Evolutionary conservation across 192 early-diverging fungal genomes (phyloP).

Genomic region (Umbelopsis sp.): DNA sequence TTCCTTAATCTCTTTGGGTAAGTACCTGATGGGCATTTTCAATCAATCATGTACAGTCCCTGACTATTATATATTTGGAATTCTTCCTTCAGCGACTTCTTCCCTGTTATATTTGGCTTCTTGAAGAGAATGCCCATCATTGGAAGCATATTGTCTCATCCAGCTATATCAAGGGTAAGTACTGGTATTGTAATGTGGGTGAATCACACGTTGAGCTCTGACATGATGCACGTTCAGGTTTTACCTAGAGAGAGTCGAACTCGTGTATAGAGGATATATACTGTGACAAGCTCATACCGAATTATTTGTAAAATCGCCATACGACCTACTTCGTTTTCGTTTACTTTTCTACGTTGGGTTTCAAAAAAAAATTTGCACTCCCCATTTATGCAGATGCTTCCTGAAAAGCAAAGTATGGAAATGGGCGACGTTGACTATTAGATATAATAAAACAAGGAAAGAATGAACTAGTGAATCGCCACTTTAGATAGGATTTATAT

Average conservation of each 20-base stretch:
- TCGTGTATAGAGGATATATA: background rate
- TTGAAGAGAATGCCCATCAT: constrained; percentile 85
- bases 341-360: too few species aligned
- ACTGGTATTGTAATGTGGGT: background rate
- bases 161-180: constrained; percentile 72
- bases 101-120: constrained; percentile 86
- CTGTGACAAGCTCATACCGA: background rate
- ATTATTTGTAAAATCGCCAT: too few species aligned
- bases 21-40: background rate
- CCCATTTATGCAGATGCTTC: too few species aligned
- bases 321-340: too few species aligned
- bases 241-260: background rate
- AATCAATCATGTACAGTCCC: background rate
- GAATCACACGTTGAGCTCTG: background rate
- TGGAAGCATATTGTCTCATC: constrained; percentile 82
- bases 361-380: too few species aligned
- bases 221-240: background rate
- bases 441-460: too few species aligned
- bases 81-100: constrained; percentile 78
- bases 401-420: too few species aligned
- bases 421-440: too few species aligned
- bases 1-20: constrained; percentile 97
- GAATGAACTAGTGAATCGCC: too few species aligned
- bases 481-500: too few species aligned
- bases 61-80: constrained; percentile 8